These are phyloP conservation scores for Hypericum androsaemum DNA, from an alignment of 345 rosid genomes.

Conservation along the genomic window DNA sequence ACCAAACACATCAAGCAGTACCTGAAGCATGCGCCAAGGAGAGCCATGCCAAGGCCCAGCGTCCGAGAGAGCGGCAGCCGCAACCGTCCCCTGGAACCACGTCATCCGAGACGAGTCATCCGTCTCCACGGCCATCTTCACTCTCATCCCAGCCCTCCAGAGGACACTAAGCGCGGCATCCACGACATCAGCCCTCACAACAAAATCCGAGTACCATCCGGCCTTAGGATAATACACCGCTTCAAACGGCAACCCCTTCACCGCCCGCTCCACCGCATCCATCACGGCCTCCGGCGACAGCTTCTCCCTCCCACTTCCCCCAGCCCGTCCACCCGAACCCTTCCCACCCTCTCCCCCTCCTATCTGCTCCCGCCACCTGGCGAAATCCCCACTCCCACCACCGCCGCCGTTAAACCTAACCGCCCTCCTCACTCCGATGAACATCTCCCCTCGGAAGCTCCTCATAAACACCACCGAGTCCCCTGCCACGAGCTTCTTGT, in stretches of 20 bases:
- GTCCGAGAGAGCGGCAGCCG: constrained; percentile 29
- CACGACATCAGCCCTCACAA: constrained; percentile 69
- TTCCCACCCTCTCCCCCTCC: constrained; percentile 4
- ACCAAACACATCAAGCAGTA: constrained; percentile 12
- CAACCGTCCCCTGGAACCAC: constrained; percentile 64
- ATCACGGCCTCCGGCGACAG: constrained; percentile 39
- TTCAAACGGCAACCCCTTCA: constrained; percentile 50
- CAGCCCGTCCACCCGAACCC: constrained; percentile 14
- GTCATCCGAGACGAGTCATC: constrained; percentile 72
- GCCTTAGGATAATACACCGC: constrained; percentile 68
- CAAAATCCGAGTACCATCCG: constrained; percentile 60
- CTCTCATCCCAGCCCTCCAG: constrained; percentile 66
- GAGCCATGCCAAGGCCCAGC: constrained; percentile 61
- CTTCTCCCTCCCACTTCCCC: constrained; percentile 35
- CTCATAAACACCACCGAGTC: constrained; percentile 85
- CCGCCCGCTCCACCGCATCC: constrained; percentile 48
- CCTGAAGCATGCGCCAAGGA: constrained; percentile 91
- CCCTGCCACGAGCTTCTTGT: constrained; percentile 78
- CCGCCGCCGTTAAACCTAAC: constrained; percentile 22
- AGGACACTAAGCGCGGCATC: constrained; percentile 36
- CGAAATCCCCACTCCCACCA: constrained; percentile 9
- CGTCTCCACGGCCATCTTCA: constrained; percentile 69
- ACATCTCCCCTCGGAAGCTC: constrained; percentile 42
- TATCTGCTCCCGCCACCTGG: constrained; percentile 42
- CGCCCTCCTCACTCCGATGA: constrained; percentile 56